Evolutionary conservation across 2,329 filamentous ascomycete species (phyloP).

Genomic region (Colletotrichum spinosum): DNA sequence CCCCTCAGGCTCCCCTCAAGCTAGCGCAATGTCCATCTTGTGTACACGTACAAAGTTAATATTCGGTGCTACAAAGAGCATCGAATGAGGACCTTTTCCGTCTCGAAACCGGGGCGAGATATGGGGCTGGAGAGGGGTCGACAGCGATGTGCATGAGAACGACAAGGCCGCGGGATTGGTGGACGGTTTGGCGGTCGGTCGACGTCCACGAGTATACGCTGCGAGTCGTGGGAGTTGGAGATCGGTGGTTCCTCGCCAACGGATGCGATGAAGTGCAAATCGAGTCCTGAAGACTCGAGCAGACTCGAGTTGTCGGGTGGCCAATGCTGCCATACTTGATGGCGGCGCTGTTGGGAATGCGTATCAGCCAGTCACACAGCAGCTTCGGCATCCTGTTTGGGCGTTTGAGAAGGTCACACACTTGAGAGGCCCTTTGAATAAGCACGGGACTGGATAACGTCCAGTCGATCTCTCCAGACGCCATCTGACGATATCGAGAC

Average conservation of each 20-base stretch:
- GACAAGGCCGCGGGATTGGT: slow-evolving; percentile 10
- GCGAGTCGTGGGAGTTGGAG: not conserved
- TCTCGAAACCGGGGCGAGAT: not conserved
- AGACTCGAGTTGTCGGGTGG: too few species aligned
- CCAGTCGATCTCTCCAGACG: too few species aligned
- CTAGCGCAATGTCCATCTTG: not conserved
- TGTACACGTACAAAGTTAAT: slow-evolving; percentile 9
- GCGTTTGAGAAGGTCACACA: too few species aligned
- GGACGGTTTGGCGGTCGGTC: slow-evolving; percentile 11
- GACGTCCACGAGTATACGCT: not conserved
- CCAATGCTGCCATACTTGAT: too few species aligned
- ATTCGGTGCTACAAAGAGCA: not conserved
- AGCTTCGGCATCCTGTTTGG: too few species aligned
- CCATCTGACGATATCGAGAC: too few species aligned
- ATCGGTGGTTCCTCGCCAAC: not conserved
- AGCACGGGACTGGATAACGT: too few species aligned
- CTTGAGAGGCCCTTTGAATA: too few species aligned
- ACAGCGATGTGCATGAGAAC: slow-evolving; percentile 1
- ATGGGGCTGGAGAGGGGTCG: slow-evolving; percentile 18
- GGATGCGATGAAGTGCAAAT: not conserved
- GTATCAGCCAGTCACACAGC: too few species aligned
- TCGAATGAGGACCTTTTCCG: slow-evolving; percentile 13
- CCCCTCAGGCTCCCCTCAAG: not conserved
- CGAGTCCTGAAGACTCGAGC: not conserved
- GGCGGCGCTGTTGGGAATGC: too few species aligned